Evolutionary conservation across 768 basidiomycete species (phyloP), one percentile per base, ranked within the genome.

Genomic region (Boletus speciosus): DNA sequence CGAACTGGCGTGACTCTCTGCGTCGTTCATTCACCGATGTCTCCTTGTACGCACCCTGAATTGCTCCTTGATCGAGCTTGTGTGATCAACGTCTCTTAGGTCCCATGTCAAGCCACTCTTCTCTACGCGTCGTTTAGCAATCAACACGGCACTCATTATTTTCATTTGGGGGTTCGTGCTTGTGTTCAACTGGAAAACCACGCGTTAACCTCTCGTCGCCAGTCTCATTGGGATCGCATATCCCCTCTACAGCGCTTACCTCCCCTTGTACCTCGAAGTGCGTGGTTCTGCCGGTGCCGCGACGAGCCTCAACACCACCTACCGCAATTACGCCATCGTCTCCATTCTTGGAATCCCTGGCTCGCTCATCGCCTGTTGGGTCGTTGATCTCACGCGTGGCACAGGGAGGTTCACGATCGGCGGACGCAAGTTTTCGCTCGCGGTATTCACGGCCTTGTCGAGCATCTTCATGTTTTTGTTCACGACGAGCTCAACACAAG

Each of bases 61-160:
- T 37, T 21, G 25, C 9, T 15, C n/a, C 25, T n/a, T 11, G 36
- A 41, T 6, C n/a, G n/a, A n/a, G 15, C 11, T n/a, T 29, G 8
- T 46, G 9, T 19, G 32, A 41, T 25, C 12, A 12, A 42, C 21
- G 25, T 48, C 19, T 27, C 52, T 14, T 23, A 80, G 77, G 14
- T 78, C 78, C 5, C 81, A 82, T 51, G 61, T 83, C 50, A 72
- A 62, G 42, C 79, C 79, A 12, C 69, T 83, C 8, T 82, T 83
- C 55, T 71, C 75, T 3, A 76, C 73, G 5, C 69, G 62, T 47
- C 74, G 71, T 36, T 65, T 82, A 43, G 73, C 75, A 3, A 57
- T 75, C 47, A 81, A 79, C 58, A 81, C 78, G 15, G 62, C 71
- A 1, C 61, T 82, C 31, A 79, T 75, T 46, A 79, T 81, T 51